Percentiles rank a stretch among this genome's conserved stretches.
phyloP scores from a whole-genome alignment of 2,329 filamentous ascomycete genomes.

The Sporothrix luriei region DNA sequence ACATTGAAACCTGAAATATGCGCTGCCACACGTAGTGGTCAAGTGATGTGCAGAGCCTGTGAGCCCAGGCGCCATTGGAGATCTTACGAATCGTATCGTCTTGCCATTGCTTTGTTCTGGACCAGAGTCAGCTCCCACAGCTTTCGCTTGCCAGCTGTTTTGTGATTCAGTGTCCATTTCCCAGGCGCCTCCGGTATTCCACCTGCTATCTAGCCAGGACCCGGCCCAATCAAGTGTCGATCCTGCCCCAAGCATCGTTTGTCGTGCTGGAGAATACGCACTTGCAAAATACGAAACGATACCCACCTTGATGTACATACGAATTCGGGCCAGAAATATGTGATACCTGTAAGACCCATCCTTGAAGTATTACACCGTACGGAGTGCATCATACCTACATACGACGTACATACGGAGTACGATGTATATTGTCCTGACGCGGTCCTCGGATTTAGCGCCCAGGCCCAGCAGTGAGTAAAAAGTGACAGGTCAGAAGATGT shows the following conservation, averaged over 20 bases:
- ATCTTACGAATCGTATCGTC: background rate
- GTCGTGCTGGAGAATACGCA: constrained; percentile 27
- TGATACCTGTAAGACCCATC: background rate
- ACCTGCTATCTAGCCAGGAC: constrained; percentile 2
- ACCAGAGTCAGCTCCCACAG: background rate
- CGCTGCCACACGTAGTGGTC: constrained; percentile 18
- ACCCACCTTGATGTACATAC: background rate
- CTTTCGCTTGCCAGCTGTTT: background rate
- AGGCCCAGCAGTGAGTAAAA: constrained; percentile 16
- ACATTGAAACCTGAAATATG: background rate
- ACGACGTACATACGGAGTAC: background rate
- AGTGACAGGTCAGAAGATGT: constrained; percentile 27
- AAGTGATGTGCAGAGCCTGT: constrained; percentile 25
- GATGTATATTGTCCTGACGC: background rate
- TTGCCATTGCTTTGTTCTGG: background rate
- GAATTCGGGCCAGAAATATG: background rate
- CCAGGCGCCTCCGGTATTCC: background rate
- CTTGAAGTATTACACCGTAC: too few relatives aligned
- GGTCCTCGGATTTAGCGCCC: constrained; percentile 14
- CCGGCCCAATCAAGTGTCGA: constrained; percentile 2
- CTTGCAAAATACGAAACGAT: background rate
- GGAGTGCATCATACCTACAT: too few relatives aligned
- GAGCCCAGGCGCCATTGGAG: background rate
- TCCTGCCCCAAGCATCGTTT: background rate
- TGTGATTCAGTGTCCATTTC: background rate